Conservation (phyloP, 257 asterid species). For the Thymus mandschuricus region DNA sequence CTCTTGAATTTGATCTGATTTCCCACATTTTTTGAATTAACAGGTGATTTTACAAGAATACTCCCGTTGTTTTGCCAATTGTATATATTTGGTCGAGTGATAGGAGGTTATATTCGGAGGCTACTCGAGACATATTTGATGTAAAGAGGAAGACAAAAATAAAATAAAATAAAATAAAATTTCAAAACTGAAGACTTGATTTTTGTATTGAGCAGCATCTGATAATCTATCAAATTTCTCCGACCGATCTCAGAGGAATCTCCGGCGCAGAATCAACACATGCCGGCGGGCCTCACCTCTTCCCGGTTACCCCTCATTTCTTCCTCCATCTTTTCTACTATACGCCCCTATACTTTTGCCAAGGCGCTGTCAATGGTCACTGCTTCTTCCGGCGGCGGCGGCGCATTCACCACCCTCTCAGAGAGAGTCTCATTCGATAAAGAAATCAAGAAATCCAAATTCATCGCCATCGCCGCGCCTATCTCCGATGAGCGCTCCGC, state of each 20-base stretch:
- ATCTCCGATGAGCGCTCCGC: constrained; percentile 74
- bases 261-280: constrained; percentile 17
- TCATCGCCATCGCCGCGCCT: constrained; percentile 82
- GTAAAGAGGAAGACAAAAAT: no score
- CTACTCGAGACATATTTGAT: no score
- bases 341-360: neutral
- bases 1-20: no score
- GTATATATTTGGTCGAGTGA: no score
- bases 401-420: constrained; percentile 68
- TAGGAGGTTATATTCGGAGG: no score
- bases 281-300: constrained; percentile 29
- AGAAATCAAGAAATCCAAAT: constrained; percentile 87
- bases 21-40: no score
- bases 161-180: no score
- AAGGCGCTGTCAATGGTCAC: constrained; percentile 44
- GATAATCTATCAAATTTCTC: no score
- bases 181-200: no score
- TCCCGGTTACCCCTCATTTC: constrained; percentile 14
- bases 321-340: constrained; percentile 24
- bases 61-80: no score
- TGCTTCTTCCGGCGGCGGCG: constrained; percentile 42
- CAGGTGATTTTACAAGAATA: no score
- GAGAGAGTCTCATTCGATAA: constrained; percentile 63
- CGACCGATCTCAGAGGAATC: neutral
- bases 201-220: no score